phyloP scores from a whole-genome alignment of 805 yeast genomes.

The Metschnikowia cubensis region DNA sequence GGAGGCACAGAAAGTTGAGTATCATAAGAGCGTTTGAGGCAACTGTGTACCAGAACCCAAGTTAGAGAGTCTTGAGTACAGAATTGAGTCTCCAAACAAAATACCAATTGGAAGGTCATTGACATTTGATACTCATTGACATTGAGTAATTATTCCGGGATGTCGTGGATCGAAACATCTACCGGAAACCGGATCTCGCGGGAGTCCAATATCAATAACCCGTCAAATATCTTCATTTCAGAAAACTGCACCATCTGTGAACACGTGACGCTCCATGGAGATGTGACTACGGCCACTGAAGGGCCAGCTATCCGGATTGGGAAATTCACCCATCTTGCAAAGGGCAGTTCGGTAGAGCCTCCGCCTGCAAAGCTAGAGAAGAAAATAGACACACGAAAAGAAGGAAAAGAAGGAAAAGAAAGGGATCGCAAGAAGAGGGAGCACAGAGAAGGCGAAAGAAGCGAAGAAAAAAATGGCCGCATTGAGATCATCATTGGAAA shows the following conservation, averaged over 20 bases:
- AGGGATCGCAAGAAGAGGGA: too few relatives aligned
- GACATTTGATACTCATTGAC: too few relatives aligned
- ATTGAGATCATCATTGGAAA: conserved; percentile 38
- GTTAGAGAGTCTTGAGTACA: too few relatives aligned
- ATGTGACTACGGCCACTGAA: conserved; percentile 20
- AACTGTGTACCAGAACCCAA: too few relatives aligned
- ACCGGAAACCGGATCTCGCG: conserved; percentile 50
- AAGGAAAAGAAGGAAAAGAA: too few relatives aligned
- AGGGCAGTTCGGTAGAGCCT: conserved; percentile 27
- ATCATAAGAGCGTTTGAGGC: too few relatives aligned
- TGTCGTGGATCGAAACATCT: conserved; percentile 45
- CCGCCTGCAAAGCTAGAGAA: conserved; percentile 11
- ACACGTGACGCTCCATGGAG: conserved; percentile 33
- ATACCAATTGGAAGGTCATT: too few relatives aligned
- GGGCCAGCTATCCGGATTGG: conserved; percentile 40
- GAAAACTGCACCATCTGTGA: conserved; percentile 45
- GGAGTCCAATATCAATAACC: conserved; percentile 39
- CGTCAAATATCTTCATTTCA: conserved; percentile 41
- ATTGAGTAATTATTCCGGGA: neutral
- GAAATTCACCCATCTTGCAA: conserved; percentile 40
- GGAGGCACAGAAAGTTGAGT: too few relatives aligned
- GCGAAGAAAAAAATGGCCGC: conserved; percentile 8
- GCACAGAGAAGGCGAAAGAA: too few relatives aligned
- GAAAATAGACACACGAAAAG: neutral
- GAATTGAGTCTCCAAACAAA: too few relatives aligned